Conservation (phyloP, 78 protist genomes). For the Emiliania huxleyi region DNA sequence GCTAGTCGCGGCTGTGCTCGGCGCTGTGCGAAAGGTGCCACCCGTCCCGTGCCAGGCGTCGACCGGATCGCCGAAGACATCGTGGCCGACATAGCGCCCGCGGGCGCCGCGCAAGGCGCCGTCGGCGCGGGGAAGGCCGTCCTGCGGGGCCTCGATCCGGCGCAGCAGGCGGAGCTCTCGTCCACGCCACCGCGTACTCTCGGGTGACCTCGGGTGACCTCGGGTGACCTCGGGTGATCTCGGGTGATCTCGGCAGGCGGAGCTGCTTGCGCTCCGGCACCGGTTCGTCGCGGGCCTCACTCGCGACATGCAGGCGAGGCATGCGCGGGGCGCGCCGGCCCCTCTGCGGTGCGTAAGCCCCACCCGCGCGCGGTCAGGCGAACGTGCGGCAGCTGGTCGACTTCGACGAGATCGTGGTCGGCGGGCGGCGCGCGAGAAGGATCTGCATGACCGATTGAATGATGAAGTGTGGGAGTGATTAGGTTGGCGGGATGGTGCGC, state of each 20-base stretch:
- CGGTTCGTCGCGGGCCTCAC: not conserved
- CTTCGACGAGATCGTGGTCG: conserved; percentile 24
- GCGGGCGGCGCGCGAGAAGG: not conserved
- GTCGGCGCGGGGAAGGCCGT: not conserved
- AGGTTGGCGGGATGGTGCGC: not conserved
- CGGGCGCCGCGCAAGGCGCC: not conserved
- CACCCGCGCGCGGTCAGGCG: not conserved
- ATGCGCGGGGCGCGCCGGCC: too few relatives aligned
- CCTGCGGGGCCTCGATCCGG: not conserved
- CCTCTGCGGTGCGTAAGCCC: too few relatives aligned
- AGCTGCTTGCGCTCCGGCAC: not conserved
- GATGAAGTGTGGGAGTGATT: too few relatives aligned
- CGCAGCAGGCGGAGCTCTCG: not conserved
- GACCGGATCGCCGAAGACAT: not conserved
- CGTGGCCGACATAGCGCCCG: not conserved
- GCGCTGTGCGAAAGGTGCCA: too few relatives aligned
- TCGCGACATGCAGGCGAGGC: not conserved
- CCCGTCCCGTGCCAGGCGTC: conserved; percentile 21
- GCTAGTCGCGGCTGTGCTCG: too few relatives aligned
- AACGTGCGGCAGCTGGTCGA: conserved; percentile 10
- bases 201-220: too few relatives aligned
- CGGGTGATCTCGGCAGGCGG: not conserved
- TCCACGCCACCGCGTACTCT: too few relatives aligned
- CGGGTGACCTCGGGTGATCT: too few relatives aligned
- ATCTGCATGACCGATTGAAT: not conserved